Base-by-base conservation (phyloP, 139 green algal species). In the Trebouxia sp. region DNA sequence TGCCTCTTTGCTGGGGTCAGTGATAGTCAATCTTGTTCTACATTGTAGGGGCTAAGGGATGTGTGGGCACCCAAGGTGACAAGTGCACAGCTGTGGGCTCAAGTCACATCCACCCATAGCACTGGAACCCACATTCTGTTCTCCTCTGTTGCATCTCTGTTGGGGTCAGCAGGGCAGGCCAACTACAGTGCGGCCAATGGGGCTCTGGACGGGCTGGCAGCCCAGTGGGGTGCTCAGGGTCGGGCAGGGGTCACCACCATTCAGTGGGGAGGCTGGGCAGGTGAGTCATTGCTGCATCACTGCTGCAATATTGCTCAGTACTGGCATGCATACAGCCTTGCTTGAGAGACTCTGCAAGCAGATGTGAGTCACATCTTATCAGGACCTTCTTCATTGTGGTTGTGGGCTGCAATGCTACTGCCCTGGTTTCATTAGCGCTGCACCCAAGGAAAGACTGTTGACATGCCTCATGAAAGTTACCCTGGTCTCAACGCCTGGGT, bases 141-240 rank as follows among this genome's bases (percentile, higher is more conserved):
- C 28, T 93, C 90, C 1, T 93, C 90, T 1, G 53, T 93, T 6
- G 81, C 85, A n/a, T 70, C 85, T 6, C 58, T 90, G 43, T 67
- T 91, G 11, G 89, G 87, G 15, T 85, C 83, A 15, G 66, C 81
- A 37, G 89, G 89, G n/a, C 90, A 93, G 69, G 76, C 77, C 30
- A 88, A 90, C 67, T 97, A 97, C 75, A 79, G 80, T 30, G 89
- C 90, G 6, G 93, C 92, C 3, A 97, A 97, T 79, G 86, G 89
- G 12, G 88, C 75, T 14, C 77, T 96, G 58, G 91, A 96, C 67
- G 83, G 78, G 1, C 26, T 75, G 24, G 75, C 83, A 45, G 8
- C 20, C n/a, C 42, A 37, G 20, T 77, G 69, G 69, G 42, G 26
- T 38, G 42, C 41, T 8, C 69, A 77, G 39, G 69, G 69, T 5